phyloP scores from a whole-genome alignment of 805 yeast species.

The Candida orba region DNA sequence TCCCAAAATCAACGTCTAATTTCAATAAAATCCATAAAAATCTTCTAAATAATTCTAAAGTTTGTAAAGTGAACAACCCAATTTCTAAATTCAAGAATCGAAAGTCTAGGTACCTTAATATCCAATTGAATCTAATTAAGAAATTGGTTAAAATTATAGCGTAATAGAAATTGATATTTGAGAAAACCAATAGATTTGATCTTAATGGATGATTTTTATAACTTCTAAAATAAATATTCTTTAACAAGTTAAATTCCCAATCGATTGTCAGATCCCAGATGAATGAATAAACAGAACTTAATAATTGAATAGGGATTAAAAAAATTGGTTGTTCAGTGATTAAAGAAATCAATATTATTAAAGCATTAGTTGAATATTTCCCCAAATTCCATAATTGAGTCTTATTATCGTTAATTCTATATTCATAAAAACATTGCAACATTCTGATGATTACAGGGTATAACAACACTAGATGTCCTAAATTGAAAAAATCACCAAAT shows the following conservation, averaged over 20 bases:
- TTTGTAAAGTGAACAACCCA: conserved; percentile 62
- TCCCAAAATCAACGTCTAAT: conserved; percentile 57
- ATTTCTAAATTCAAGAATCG: conserved; percentile 35
- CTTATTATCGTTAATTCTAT: conserved; percentile 36
- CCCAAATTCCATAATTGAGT: conserved; percentile 62
- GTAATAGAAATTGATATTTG: conserved; percentile 35
- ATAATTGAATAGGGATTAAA: conserved; percentile 30
- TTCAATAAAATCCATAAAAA: conserved; percentile 87
- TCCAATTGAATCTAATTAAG: conserved; percentile 69
- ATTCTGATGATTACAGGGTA: conserved; percentile 73
- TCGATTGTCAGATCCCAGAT: conserved; percentile 88
- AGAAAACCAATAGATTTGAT: conserved; percentile 4
- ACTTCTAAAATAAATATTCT: conserved; percentile 8
- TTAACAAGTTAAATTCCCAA: conserved; percentile 68
- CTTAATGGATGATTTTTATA: conserved; percentile 22
- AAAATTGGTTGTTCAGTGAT: conserved; percentile 7
- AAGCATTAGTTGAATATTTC: conserved; percentile 66
- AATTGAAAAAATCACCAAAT: conserved; percentile 25
- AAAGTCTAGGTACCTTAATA: conserved; percentile 36
- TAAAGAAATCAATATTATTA: conserved; percentile 38
- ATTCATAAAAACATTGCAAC: conserved; percentile 77
- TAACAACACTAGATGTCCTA: conserved; percentile 31
- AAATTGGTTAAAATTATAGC: conserved; percentile 55
- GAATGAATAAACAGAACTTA: conserved; percentile 73
- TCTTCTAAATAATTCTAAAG: conserved; percentile 73